These are phyloP conservation scores for Podospora australis DNA, from an alignment of 495 filamentous ascomycete species.

Conservation along the genomic window DNA sequence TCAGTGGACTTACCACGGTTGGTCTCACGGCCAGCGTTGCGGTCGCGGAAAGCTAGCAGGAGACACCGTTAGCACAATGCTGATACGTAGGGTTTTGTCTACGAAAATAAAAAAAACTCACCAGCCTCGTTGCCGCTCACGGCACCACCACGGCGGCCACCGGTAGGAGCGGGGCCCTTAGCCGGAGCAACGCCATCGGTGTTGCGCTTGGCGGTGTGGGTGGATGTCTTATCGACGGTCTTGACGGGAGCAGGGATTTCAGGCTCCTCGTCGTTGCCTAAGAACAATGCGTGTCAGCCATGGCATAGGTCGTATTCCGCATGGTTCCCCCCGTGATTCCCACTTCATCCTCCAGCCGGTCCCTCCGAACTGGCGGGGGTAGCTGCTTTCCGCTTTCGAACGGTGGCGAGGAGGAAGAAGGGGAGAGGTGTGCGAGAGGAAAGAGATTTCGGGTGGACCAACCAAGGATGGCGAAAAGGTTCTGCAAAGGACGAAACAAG, in stretches of 20 bases:
- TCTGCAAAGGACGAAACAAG: conserved; percentile 42
- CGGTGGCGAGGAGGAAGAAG: conserved; percentile 16
- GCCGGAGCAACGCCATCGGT: conserved; percentile 65
- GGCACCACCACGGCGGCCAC: conserved; percentile 50
- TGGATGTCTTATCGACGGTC: conserved; percentile 76
- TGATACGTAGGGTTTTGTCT: neutral
- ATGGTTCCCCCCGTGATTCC: conserved; percentile 17
- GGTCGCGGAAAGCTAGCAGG: conserved; percentile 77
- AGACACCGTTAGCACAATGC: conserved; percentile 8
- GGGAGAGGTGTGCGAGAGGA: conserved; percentile 35
- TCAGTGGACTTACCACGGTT: conserved; percentile 80
- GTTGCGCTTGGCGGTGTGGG: conserved; percentile 83
- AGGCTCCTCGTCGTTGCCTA: conserved; percentile 84
- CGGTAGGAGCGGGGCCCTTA: conserved; percentile 33
- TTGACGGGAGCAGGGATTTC: conserved; percentile 74
- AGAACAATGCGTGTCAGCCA: conserved; percentile 22
- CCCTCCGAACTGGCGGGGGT: neutral
- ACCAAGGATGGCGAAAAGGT: conserved; percentile 87
- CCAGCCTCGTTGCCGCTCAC: conserved; percentile 75
- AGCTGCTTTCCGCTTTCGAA: conserved; percentile 4
- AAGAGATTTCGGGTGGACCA: conserved; percentile 13
- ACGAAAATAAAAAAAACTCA: conserved; percentile 27
- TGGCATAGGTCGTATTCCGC: too few relatives aligned
- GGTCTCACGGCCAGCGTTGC: conserved; percentile 69
- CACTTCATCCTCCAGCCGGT: conserved; percentile 19